A percentile compares a stretch with the other conserved stretches of the same genome.
Conservation (phyloP, 148 eudicot genomes). For the Cornus controversa region DNA sequence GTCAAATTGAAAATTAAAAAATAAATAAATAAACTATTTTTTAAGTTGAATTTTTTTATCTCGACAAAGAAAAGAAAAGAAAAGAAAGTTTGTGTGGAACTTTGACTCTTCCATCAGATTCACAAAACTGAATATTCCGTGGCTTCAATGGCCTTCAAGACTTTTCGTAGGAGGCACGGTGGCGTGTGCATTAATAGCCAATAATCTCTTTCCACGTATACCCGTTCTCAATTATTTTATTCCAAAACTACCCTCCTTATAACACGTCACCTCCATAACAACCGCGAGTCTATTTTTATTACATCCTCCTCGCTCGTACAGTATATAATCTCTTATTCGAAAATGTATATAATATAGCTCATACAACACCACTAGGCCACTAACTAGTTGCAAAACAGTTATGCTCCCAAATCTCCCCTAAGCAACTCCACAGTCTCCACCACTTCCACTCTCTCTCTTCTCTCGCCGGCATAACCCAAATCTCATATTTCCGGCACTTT, state of each 20-base stretch:
- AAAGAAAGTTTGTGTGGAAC: too few species aligned
- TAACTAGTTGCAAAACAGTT: constrained; percentile 29
- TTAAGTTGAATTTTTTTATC: too few species aligned
- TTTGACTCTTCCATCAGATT: constrained; percentile 9
- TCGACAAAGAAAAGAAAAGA: too few species aligned
- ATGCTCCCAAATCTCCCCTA: constrained; percentile 17
- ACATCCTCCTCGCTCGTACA: background rate
- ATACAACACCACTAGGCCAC: background rate
- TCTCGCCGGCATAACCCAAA: constrained; percentile 24
- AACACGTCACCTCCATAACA: background rate
- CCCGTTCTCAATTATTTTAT: background rate
- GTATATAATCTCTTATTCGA: background rate
- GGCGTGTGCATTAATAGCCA: background rate
- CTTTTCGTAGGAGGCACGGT: background rate
- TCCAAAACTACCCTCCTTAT: background rate
- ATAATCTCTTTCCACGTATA: constrained; percentile 6
- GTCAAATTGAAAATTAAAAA: too few species aligned
- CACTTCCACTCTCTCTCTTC: background rate
- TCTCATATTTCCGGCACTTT: constrained; percentile 24
- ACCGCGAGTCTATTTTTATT: background rate
- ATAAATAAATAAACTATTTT: too few species aligned
- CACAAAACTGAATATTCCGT: background rate
- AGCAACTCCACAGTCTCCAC: background rate
- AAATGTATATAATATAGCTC: constrained; percentile 1
- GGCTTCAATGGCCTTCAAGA: background rate